A percentile compares a stretch with the other conserved stretches of the same genome.
Evolutionary conservation across 139 green algal species (phyloP).

Genomic region (Coelastrella sp.): DNA sequence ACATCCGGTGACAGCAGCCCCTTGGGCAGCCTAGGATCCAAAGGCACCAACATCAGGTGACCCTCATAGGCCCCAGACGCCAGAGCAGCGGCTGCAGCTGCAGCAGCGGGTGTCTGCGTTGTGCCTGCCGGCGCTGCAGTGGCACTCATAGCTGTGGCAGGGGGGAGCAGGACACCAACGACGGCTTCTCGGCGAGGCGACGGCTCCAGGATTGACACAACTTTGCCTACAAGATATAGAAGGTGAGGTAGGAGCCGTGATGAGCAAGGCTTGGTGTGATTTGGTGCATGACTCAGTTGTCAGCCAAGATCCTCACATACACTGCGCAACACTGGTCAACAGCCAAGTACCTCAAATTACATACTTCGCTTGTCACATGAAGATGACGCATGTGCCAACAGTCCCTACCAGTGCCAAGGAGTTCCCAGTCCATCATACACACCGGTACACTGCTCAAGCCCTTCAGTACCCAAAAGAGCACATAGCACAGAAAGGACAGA

Average conservation of each 20-base stretch:
- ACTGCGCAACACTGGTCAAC: no score
- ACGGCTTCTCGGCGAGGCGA: constrained; percentile 72
- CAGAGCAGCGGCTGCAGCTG: constrained; percentile 18
- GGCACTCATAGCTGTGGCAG: background rate
- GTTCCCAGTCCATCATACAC: no score
- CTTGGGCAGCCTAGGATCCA: constrained; percentile 77
- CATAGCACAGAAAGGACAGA: background rate
- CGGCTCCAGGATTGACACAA: constrained; percentile 80
- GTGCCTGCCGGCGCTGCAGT: background rate
- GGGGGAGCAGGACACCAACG: constrained; percentile 80
- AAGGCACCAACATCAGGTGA: constrained; percentile 69
- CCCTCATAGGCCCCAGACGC: constrained; percentile 11
- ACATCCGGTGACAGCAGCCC: constrained; percentile 55
- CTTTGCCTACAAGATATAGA: constrained; percentile 61
- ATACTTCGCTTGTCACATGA: no score
- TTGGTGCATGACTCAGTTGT: no score
- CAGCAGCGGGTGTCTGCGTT: background rate
- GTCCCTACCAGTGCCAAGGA: no score
- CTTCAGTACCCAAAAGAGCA: no score
- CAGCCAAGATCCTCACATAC: no score
- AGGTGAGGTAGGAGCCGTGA: no score
- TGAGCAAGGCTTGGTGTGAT: no score
- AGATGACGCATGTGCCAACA: no score
- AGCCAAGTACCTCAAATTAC: no score
- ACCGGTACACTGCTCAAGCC: no score